These are phyloP conservation scores for Sarocladium brachiariae DNA, from an alignment of 2,329 filamentous ascomycete species.

Conservation along the genomic window DNA sequence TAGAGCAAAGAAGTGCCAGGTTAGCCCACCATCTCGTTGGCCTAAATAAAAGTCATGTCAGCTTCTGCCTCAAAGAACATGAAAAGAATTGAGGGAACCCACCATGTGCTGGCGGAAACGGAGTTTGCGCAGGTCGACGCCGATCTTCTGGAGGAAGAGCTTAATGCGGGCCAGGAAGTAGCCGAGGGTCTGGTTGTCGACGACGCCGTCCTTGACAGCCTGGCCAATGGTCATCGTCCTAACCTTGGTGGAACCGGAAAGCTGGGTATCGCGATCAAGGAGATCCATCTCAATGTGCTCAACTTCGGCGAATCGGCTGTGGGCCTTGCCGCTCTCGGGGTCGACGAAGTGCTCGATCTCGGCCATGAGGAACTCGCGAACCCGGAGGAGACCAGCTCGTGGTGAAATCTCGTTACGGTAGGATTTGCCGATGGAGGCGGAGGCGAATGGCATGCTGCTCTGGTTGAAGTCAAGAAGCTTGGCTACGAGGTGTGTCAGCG, in stretches of 20 bases:
- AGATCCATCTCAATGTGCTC: conserved; percentile 77
- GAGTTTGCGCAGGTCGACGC: conserved; percentile 79
- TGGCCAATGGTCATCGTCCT: conserved; percentile 73
- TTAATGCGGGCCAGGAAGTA: conserved; percentile 96
- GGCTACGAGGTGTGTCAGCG: conserved; percentile 27
- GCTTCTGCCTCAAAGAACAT: neutral
- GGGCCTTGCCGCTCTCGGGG: conserved; percentile 90
- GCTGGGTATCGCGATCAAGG: conserved; percentile 77
- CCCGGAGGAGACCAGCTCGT: conserved; percentile 80
- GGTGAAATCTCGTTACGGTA: conserved; percentile 98
- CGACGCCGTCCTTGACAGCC: conserved; percentile 72
- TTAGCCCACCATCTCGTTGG: conserved; percentile 45
- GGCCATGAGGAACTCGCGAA: conserved; percentile 97
- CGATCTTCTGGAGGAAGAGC: conserved; percentile 81
- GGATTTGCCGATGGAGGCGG: conserved; percentile 93
- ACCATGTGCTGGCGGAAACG: conserved; percentile 95
- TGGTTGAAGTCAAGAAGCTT: conserved; percentile 97
- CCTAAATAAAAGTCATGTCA: conserved; percentile 13
- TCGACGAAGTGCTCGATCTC: conserved; percentile 99
- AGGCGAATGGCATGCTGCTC: conserved; percentile 91
- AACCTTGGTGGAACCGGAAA: conserved; percentile 74
- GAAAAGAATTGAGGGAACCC: neutral
- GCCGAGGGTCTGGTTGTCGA: conserved; percentile 96
- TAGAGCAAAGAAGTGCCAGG: neutral
- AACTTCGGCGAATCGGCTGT: conserved; percentile 79